Percentiles rank a stretch among this genome's conserved stretches.
phyloP scores from a whole-genome alignment of 2,329 filamentous ascomycete species.

The Sordariomycetes sp. region DNA sequence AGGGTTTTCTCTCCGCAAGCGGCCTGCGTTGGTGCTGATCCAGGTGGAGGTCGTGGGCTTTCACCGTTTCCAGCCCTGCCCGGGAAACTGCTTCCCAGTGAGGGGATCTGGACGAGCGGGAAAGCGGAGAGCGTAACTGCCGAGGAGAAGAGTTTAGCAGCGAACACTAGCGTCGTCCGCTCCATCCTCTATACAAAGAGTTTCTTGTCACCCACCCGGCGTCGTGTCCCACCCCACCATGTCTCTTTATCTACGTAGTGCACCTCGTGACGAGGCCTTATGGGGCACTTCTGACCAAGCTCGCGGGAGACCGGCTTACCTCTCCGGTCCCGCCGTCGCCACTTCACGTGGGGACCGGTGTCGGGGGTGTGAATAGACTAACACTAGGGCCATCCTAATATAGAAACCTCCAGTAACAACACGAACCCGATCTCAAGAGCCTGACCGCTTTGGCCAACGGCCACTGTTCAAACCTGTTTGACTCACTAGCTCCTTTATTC shows the following conservation, averaged over 20 bases:
- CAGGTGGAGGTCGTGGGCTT: not conserved
- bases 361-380: not conserved
- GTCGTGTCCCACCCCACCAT: not conserved
- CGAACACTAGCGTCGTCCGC: not conserved
- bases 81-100: not conserved
- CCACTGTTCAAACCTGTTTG: not conserved
- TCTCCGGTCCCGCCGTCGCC: not conserved
- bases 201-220: not conserved
- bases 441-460: not conserved
- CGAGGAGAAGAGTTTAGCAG: not conserved
- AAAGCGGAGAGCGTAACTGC: not conserved
- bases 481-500: not conserved
- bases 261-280: not conserved
- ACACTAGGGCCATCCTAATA: not conserved
- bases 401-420: not conserved
- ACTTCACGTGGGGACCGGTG: not conserved
- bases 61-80: not conserved
- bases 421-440: not conserved
- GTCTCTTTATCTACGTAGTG: not conserved
- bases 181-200: not conserved
- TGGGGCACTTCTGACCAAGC: not conserved
- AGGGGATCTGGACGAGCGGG: not conserved
- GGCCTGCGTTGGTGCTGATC: not conserved
- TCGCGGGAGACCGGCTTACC: not conserved
- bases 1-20: not conserved